These are phyloP conservation scores for Plectosphaerella cucumerina DNA, from an alignment of 2,329 filamentous ascomycete genomes.

Conservation along the genomic window DNA sequence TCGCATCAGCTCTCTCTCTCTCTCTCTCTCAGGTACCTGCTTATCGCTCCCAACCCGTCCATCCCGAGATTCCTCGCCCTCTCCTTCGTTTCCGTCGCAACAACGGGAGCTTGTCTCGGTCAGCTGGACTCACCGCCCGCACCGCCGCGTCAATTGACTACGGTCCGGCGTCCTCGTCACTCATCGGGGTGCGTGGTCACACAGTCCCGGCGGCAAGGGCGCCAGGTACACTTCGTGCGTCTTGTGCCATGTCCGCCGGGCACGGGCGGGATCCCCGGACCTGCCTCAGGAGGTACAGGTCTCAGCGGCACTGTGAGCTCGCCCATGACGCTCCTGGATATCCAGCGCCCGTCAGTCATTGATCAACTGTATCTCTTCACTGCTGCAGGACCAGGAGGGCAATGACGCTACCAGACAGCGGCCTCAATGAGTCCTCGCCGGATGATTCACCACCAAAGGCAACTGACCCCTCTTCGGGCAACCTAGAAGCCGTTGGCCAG, in stretches of 20 bases:
- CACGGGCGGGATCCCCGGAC: no score
- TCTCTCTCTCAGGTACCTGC: not conserved
- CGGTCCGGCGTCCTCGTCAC: not conserved
- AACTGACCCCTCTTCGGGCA: not conserved
- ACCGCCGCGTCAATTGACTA: not conserved
- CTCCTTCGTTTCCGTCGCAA: not conserved
- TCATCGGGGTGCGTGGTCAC: not conserved
- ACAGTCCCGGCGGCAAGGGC: slow-evolving; percentile 2
- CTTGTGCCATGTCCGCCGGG: not conserved
- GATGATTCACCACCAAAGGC: not conserved
- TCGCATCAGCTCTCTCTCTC: not conserved
- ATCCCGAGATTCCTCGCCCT: not conserved
- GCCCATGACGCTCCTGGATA: not conserved
- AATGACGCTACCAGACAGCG: not conserved
- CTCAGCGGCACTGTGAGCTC: no score
- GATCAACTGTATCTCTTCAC: not conserved
- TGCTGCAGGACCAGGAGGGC: not conserved
- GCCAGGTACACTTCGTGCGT: slow-evolving; percentile 1
- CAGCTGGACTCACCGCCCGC: not conserved
- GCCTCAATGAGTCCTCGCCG: not conserved
- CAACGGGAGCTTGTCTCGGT: not conserved
- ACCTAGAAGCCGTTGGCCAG: not conserved
- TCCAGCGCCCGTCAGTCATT: not conserved
- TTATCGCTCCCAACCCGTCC: not conserved
- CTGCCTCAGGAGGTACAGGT: not conserved